Percentiles rank a stretch among this genome's conserved stretches.
These are phyloP conservation scores for Knufia petricola DNA, from an alignment of 2,329 filamentous ascomycete genomes.

Conservation along the genomic window DNA sequence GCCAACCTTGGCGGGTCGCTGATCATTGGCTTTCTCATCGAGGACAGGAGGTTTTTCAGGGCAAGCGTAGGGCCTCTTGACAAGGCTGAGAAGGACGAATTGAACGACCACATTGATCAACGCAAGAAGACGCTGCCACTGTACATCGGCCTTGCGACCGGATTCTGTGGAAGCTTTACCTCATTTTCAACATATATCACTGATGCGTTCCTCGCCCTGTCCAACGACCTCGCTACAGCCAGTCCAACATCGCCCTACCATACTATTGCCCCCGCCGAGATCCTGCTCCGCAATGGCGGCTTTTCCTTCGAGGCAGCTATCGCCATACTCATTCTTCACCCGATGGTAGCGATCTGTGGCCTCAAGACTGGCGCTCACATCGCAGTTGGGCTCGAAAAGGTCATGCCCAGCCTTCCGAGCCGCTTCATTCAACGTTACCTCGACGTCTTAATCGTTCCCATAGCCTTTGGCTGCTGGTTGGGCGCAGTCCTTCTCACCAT, in stretches of 20 bases:
- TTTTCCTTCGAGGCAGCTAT: conserved; percentile 68
- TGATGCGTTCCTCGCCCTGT: conserved; percentile 64
- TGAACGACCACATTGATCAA: conserved; percentile 37
- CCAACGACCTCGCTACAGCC: conserved; percentile 52
- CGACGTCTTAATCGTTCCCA: conserved; percentile 50
- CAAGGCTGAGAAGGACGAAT: conserved; percentile 33
- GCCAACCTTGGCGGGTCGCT: conserved; percentile 71
- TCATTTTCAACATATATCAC: conserved; percentile 74
- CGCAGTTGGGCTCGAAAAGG: conserved; percentile 48
- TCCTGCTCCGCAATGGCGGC: conserved; percentile 60
- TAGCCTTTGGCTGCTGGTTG: conserved; percentile 63
- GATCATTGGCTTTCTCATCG: conserved; percentile 68
- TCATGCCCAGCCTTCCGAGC: conserved; percentile 50
- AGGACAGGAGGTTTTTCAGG: conserved; percentile 65
- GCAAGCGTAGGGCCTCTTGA: not conserved
- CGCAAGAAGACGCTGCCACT: conserved; percentile 72
- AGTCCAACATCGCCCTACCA: too few relatives aligned
- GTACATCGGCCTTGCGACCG: conserved; percentile 71
- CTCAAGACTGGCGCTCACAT: conserved; percentile 63
- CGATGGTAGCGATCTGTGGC: conserved; percentile 56
- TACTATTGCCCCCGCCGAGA: too few relatives aligned
- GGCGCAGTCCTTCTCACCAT: conserved; percentile 59
- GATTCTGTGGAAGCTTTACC: conserved; percentile 76
- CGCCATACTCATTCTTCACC: conserved; percentile 58
- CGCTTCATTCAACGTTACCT: conserved; percentile 46